Evolutionary conservation across 345 rosid species (phyloP).

Genomic region (Eutrema yunnanense): DNA sequence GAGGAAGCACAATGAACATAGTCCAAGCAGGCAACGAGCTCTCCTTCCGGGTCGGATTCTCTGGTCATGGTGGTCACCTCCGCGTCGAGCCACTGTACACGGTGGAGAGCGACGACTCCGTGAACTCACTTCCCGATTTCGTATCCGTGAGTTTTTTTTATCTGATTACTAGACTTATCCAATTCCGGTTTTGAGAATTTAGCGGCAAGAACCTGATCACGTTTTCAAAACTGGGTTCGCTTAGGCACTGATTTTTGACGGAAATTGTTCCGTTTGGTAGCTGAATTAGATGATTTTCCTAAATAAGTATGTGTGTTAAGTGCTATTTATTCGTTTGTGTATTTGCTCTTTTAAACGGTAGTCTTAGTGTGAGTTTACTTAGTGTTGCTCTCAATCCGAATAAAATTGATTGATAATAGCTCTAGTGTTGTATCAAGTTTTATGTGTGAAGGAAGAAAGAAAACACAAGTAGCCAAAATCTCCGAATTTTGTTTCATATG

Average conservation of each 20-base stretch:
- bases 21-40: conserved; percentile 64
- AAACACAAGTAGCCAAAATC: background rate
- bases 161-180: background rate
- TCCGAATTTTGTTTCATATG: background rate
- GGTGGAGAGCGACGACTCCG: conserved; percentile 55
- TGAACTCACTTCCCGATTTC: conserved; percentile 75
- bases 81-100: conserved; percentile 79
- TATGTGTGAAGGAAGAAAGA: background rate
- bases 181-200: background rate
- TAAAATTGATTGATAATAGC: background rate
- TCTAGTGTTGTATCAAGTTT: background rate
- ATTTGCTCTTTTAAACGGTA: background rate
- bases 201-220: background rate
- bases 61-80: conserved; percentile 91
- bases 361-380: background rate
- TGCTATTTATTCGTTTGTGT: background rate
- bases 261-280: background rate
- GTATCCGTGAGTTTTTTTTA: conserved; percentile 45
- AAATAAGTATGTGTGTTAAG: background rate
- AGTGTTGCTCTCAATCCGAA: background rate
- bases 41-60: conserved; percentile 77
- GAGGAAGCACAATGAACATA: conserved; percentile 43
- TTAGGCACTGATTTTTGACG: background rate
- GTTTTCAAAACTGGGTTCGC: conserved; percentile 1
- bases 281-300: background rate